A percentile compares a stretch with the other conserved stretches of the same genome.
Conservation (phyloP, 2,329 filamentous ascomycete genomes). For the Ascochyta koolunga region DNA sequence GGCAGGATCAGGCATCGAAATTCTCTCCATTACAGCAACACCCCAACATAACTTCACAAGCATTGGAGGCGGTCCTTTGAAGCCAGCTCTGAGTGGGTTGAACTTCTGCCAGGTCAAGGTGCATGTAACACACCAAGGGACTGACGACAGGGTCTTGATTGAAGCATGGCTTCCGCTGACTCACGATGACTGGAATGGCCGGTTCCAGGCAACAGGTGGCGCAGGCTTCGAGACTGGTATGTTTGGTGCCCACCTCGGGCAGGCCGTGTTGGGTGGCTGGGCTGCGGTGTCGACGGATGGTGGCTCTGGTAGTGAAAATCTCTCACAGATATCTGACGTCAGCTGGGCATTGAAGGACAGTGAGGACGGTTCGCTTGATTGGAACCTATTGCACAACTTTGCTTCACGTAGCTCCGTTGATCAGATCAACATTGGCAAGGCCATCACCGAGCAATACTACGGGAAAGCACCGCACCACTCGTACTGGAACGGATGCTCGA, state of each 20-base stretch:
- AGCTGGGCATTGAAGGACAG: constrained; percentile 30
- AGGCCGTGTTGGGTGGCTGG: constrained; percentile 38
- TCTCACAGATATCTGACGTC: constrained; percentile 11
- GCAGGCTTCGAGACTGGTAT: constrained; percentile 38
- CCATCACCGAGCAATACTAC: constrained; percentile 43
- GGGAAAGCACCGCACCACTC: constrained; percentile 38
- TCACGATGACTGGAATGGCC: constrained; percentile 38
- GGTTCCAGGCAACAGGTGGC: constrained; percentile 42
- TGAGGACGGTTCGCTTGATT: constrained; percentile 31
- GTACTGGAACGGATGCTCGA: constrained; percentile 46
- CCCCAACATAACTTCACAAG: constrained; percentile 21
- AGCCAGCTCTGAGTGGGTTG: constrained; percentile 19
- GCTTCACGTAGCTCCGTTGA: constrained; percentile 48
- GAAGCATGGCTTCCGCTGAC: constrained; percentile 41
- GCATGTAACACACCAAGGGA: constrained; percentile 25
- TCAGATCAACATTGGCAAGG: constrained; percentile 43
- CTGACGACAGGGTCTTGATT: constrained; percentile 32
- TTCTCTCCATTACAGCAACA: constrained; percentile 23
- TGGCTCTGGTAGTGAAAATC: constrained; percentile 27
- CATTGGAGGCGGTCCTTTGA: constrained; percentile 6
- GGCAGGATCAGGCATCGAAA: constrained; percentile 9
- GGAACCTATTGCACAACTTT: constrained; percentile 46
- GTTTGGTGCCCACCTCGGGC: constrained; percentile 30
- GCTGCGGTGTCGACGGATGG: constrained; percentile 44
- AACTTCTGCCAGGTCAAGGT: constrained; percentile 35